Base-by-base conservation (phyloP, 768 basidiomycete genomes). In the Agaricus subrufescens region DNA sequence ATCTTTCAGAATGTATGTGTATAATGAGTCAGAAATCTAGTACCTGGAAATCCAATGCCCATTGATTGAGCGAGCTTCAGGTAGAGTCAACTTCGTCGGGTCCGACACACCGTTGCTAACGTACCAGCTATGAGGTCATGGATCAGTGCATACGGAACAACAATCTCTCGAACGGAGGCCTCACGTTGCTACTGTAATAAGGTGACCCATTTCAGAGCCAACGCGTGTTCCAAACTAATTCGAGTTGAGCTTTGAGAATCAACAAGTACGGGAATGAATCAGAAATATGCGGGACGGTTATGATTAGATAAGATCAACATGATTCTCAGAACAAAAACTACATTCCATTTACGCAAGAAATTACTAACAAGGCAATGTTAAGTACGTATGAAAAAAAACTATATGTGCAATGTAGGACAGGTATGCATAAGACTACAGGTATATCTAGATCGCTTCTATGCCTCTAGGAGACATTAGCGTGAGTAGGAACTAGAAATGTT, bases 41-140 rank as follows among this genome's bases (percentile, higher is more conserved):
- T 64, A 89, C 94, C 67, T 95, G 85, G 59, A 98, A 98, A 69
- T 98, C 96, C 39, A 98, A 73, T 6, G 97, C 91, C 94, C 96
- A 98, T 71, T 99, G 96, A 65, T 98, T 96, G 29, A 99, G 76
- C 14, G 94, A 94, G 68, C 94, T 96, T 62, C 8, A 46, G 46
- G 15, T 45, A 48, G 54, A 12, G 47, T 53, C 23, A 52, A 23
- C 2, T 23, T 39, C 34, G 5, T 23, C 12, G 40, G 43, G 26
- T 46, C 52, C 26, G 54, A 46, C 52, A 45, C 31, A 44, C n/a
- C 26, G 37, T 10, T 29, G 15, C 15, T 26, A 23, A 25, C 53
- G 27, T 47, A 47, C 74, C 75, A 76, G 50, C 69, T 71, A 52
- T 34, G 7, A 12, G 25, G 30, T 3, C 23, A n/a, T 25, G 31